Evolutionary conservation across 495 filamentous ascomycete genomes (phyloP), one percentile per base, ranked within the genome.

Genomic region (Mycothermus thermophilus): DNA sequence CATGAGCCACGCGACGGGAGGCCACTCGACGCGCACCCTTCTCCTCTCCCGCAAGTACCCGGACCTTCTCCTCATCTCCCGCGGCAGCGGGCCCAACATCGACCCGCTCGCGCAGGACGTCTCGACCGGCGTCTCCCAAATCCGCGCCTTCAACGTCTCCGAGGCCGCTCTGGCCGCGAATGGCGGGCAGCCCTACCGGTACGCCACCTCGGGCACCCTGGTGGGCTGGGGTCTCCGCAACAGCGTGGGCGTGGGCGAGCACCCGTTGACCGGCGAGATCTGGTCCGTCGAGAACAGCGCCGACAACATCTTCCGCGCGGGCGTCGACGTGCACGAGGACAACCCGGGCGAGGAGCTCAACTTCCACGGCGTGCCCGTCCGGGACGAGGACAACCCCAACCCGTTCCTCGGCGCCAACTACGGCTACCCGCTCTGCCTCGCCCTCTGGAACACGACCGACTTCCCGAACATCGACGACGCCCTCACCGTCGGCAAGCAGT

Each of bases 141-240:
- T 85, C 34, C 75, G 72, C 38, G 72, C 71, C 20, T 83, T 82
- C 57, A 66, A 77, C 51, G 37, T 80, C 12, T 60, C 57, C 12
- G 37, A 47, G 16, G 25, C 48, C 5, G 35, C 54, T 4, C 28
- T 33, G 1, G 66, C 62, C 29, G 56, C 67, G 27, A n/a, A n/a
- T n/a, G n/a, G n/a, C n/a, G n/a, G n/a, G n/a, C 69, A 50, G 29
- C 44, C 57, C 31, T 59, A 55, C 41, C 37, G 54, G 44, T 65
- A 52, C 33, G 34, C 43, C 16, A 60, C 48, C 12, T 54, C 67
- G 12, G 80, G 80, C n/a, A 40, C 55, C 28, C 50, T 72, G 3
- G 56, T 82, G 5, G 80, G 79, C 12, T 84, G 77, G 67, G 80
- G 80, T 24, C 65, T 85, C 15, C 66, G 80, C 12, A 83, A 84